Percentiles rank a stretch among this genome's conserved stretches.
phyloP scores from a whole-genome alignment of 257 asterid species.

The Solanum clarkiae region DNA sequence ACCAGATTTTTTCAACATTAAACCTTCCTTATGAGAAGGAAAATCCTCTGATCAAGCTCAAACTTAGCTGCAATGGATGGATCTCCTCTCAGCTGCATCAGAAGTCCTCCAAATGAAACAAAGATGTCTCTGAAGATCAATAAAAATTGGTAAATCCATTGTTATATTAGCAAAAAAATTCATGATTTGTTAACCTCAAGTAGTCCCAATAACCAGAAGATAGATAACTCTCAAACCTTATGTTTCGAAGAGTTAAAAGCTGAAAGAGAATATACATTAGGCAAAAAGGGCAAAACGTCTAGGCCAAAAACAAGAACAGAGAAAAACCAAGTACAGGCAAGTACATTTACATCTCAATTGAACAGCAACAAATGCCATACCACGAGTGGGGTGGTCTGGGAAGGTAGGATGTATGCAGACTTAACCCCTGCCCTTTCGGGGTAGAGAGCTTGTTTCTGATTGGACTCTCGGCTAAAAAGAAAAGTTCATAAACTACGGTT shows the following conservation, averaged over 20 bases:
- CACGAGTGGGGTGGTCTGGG: neutral
- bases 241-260: too few species aligned
- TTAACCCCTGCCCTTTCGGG: neutral
- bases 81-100: constrained; percentile 1
- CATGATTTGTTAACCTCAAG: neutral
- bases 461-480: neutral
- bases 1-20: constrained; percentile 1
- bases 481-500: neutral
- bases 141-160: neutral
- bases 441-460: neutral
- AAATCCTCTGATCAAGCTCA: constrained; percentile 78
- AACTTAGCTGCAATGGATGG: constrained; percentile 8
- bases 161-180: neutral
- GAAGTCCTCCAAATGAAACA: constrained; percentile 2
- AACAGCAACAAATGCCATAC: neutral
- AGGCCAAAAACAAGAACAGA: neutral
- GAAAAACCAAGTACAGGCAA: neutral
- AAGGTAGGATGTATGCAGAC: neutral
- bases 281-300: neutral
- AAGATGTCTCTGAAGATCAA: neutral
- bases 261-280: neutral
- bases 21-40: constrained; percentile 72
- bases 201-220: neutral
- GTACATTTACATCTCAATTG: neutral
- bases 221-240: neutral